A percentile compares a stretch with the other conserved stretches of the same genome.
Evolutionary conservation across 352 stramenopile species (phyloP).

Genomic region (Peronosclerospora sorghi): DNA sequence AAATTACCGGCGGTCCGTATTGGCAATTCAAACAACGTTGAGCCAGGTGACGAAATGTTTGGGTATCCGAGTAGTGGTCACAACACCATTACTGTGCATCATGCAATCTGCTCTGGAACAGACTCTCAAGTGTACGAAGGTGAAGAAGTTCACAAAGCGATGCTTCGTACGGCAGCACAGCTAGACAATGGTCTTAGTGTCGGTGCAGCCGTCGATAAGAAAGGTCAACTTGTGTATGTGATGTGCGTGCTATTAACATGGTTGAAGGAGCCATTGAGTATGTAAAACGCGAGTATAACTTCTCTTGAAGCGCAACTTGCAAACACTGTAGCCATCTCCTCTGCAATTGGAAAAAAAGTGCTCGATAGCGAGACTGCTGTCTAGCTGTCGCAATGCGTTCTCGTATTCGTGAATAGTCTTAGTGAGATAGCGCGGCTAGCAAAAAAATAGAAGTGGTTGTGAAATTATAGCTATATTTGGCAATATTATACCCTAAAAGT

Average conservation of each 20-base stretch:
- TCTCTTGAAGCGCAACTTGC: conserved; percentile 30
- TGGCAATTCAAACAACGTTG: conserved; percentile 83
- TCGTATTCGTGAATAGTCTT: too few species aligned
- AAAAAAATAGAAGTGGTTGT: too few species aligned
- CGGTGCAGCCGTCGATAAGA: conserved; percentile 75
- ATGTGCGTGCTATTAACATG: conserved; percentile 87
- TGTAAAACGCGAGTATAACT: conserved; percentile 68
- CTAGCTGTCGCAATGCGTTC: too few species aligned
- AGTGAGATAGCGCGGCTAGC: too few species aligned
- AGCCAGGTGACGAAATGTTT: conserved; percentile 84
- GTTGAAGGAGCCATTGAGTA: conserved; percentile 79
- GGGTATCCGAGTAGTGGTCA: conserved; percentile 80
- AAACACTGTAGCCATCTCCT: conserved; percentile 6
- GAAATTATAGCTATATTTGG: too few species aligned
- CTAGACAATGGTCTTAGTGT: conserved; percentile 82
- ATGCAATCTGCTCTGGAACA: conserved; percentile 83
- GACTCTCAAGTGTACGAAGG: conserved; percentile 80
- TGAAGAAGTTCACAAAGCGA: conserved; percentile 78
- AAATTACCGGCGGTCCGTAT: conserved; percentile 73
- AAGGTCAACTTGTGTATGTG: conserved; percentile 69
- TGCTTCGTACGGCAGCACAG: conserved; percentile 75
- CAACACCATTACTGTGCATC: conserved; percentile 85
- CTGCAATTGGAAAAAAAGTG: background rate
- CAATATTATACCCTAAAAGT: too few species aligned
- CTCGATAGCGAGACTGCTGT: too few species aligned